A percentile compares a stretch with the other conserved stretches of the same genome.
phyloP scores from a whole-genome alignment of 495 filamentous ascomycete species.

The Aspergillus conjunctus region DNA sequence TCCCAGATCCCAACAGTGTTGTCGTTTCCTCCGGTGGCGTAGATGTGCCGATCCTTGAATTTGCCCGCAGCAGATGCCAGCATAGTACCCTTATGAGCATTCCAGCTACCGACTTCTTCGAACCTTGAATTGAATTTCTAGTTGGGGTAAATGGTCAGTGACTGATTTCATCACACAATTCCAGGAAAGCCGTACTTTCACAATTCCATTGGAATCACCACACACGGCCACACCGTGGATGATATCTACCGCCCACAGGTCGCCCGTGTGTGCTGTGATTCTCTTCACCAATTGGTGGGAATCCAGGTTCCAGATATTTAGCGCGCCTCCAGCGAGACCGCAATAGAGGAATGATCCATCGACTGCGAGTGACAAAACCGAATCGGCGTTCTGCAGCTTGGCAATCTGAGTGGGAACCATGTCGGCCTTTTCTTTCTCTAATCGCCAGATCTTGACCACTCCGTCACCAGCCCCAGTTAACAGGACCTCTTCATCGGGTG shows the following conservation, averaged over 20 bases:
- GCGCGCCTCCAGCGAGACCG: slow-evolving; percentile 82
- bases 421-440: slow-evolving; percentile 52
- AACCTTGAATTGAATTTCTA: slow-evolving; percentile 88
- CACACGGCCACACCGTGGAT: slow-evolving; percentile 83
- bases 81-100: slow-evolving; percentile 82
- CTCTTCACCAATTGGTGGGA: slow-evolving; percentile 86
- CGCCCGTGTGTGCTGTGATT: slow-evolving; percentile 75
- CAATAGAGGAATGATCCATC: slow-evolving; percentile 90
- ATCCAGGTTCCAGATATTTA: slow-evolving; percentile 97
- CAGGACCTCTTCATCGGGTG: slow-evolving; percentile 72
- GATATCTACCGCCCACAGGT: slow-evolving; percentile 83
- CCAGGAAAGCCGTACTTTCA: slow-evolving; percentile 59
- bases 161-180: background rate
- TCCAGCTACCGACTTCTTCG: slow-evolving; percentile 79
- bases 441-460: slow-evolving; percentile 84
- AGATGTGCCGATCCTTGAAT: slow-evolving; percentile 68
- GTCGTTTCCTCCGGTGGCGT: slow-evolving; percentile 94
- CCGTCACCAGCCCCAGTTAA: slow-evolving; percentile 94
- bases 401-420: slow-evolving; percentile 56
- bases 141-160: slow-evolving; percentile 11
- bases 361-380: slow-evolving; percentile 78
- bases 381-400: slow-evolving; percentile 78
- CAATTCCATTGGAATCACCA: slow-evolving; percentile 75
- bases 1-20: slow-evolving; percentile 88
- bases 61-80: slow-evolving; percentile 79